Conservation (phyloP, 1,284 basidiomycete species). For the Exsudoporus floridanus region DNA sequence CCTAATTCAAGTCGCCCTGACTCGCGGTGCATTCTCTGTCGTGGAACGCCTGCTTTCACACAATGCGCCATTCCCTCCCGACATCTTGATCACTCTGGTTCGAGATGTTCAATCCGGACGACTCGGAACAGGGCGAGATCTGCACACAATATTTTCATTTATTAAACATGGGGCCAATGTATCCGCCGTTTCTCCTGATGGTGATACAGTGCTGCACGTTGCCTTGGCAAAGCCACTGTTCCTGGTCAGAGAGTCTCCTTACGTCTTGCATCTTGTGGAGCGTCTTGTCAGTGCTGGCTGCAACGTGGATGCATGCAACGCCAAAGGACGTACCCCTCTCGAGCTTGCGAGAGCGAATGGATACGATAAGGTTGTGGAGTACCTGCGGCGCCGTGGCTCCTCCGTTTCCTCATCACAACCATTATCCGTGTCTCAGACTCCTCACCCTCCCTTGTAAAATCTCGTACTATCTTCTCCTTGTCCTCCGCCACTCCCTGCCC, state of each 20-base stretch:
- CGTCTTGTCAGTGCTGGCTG: not conserved
- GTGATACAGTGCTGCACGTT: not conserved
- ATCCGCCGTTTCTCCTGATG: not conserved
- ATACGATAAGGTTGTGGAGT: not conserved
- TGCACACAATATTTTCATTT: not conserved
- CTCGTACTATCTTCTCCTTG: too few relatives aligned
- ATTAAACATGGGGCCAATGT: not conserved
- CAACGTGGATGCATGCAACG: not conserved
- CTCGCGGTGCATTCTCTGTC: not conserved
- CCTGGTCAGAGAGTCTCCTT: too few relatives aligned
- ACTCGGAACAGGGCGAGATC: too few relatives aligned
- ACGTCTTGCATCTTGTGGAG: too few relatives aligned
- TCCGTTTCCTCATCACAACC: not conserved
- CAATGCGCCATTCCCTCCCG: not conserved
- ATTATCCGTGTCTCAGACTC: too few relatives aligned
- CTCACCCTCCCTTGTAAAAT: too few relatives aligned
- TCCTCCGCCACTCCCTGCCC: too few relatives aligned
- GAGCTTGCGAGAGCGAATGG: not conserved
- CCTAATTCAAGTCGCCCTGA: not conserved
- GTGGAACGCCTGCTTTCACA: slow-evolving; percentile 1
- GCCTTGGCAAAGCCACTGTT: not conserved
- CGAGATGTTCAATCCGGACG: too few relatives aligned
- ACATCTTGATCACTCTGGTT: too few relatives aligned
- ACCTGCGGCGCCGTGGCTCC: not conserved
- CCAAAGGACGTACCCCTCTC: not conserved